Evolutionary conservation across 2,329 filamentous ascomycete species (phyloP).

Genomic region (Cucurbitaria berberidis): DNA sequence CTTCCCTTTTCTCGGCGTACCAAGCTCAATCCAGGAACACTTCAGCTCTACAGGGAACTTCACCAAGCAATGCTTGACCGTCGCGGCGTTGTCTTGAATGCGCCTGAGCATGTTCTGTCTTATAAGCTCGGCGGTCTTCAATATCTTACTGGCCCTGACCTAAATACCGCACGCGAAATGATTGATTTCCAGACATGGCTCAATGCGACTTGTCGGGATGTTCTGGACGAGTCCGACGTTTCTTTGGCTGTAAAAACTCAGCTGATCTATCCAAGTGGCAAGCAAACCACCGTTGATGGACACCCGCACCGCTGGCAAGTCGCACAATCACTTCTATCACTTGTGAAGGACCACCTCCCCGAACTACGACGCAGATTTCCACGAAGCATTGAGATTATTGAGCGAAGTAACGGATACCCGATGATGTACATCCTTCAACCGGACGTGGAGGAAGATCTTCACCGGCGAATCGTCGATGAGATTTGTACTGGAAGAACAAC

Average conservation of each 20-base stretch:
- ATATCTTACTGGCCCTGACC: conserved; percentile 53
- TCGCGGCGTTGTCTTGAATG: conserved; percentile 61
- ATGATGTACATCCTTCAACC: conserved; percentile 60
- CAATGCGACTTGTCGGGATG: conserved; percentile 58
- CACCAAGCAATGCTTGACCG: conserved; percentile 34
- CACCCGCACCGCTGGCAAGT: conserved; percentile 41
- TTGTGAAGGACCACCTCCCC: conserved; percentile 24
- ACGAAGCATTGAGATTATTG: conserved; percentile 55
- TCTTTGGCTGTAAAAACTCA: conserved; percentile 45
- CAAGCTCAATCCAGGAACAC: not conserved
- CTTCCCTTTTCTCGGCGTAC: conserved; percentile 64
- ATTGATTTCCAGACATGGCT: conserved; percentile 58
- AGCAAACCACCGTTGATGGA: conserved; percentile 40
- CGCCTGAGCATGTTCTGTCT: conserved; percentile 67
- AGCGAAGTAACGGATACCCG: conserved; percentile 52
- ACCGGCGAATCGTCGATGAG: conserved; percentile 23
- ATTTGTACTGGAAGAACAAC: conserved; percentile 23
- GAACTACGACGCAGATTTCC: conserved; percentile 48
- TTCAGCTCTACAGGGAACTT: not conserved
- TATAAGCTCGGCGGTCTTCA: conserved; percentile 66
- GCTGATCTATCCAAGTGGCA: conserved; percentile 41
- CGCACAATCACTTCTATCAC: conserved; percentile 34
- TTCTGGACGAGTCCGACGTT: conserved; percentile 64
- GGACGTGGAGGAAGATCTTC: conserved; percentile 29
- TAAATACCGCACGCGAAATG: conserved; percentile 54